Evolutionary conservation across 1,284 basidiomycete genomes (phyloP).

Genomic region (Takashimella koratensis): DNA sequence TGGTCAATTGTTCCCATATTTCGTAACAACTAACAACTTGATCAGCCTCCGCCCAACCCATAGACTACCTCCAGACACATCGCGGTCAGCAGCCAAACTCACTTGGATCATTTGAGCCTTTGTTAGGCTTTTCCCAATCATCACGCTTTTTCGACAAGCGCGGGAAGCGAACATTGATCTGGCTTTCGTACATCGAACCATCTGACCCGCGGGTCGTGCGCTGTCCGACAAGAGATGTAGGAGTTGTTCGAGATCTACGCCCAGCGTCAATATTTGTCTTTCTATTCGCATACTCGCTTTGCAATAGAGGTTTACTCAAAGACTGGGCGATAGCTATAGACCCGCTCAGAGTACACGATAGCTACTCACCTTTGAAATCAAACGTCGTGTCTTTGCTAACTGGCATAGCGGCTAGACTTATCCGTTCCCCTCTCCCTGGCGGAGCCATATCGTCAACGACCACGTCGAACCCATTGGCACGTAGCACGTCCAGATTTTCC

Average conservation of each 20-base stretch:
- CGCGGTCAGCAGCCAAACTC: constrained; percentile 33
- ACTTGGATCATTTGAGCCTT: constrained; percentile 74
- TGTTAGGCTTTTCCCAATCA: constrained; percentile 85
- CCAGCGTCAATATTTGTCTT: no score
- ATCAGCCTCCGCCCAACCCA: background rate
- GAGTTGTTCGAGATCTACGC: constrained; percentile 88
- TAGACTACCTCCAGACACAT: no score
- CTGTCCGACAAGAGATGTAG: constrained; percentile 75
- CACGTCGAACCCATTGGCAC: constrained; percentile 84
- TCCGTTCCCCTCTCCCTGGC: constrained; percentile 54
- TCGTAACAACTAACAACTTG: constrained; percentile 69
- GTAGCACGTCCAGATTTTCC: constrained; percentile 77
- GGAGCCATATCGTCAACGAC: constrained; percentile 54
- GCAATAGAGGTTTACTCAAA: no score
- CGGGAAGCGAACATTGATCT: constrained; percentile 93
- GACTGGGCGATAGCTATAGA: no score
- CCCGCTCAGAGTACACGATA: no score
- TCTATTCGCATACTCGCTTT: no score
- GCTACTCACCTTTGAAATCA: constrained; percentile 58
- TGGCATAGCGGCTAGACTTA: constrained; percentile 78
- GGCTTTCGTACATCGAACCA: constrained; percentile 89
- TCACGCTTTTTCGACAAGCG: constrained; percentile 92
- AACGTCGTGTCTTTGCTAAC: constrained; percentile 87
- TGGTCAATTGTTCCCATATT: constrained; percentile 97
- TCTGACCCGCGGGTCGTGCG: constrained; percentile 62